phyloP scores from a whole-genome alignment of 2,329 filamentous ascomycete species.

The Apiospora saccharicola region DNA sequence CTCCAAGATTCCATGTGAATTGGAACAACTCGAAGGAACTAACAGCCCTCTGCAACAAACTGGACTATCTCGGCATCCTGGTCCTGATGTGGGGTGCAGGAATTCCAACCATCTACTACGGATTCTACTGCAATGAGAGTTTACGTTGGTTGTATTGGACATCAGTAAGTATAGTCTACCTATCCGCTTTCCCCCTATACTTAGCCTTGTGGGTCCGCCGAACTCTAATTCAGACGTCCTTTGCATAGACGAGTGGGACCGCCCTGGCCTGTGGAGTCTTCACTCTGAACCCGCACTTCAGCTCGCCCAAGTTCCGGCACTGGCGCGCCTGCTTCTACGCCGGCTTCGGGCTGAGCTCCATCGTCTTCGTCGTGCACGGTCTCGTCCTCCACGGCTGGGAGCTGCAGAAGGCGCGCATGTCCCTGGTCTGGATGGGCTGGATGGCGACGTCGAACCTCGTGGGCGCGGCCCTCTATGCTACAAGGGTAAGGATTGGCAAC shows the following conservation, averaged over 20 bases:
- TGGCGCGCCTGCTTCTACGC: constrained; percentile 31
- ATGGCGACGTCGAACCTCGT: constrained; percentile 24
- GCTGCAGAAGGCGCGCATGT: constrained; percentile 17
- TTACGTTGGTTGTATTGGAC: constrained; percentile 29
- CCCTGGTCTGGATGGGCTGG: constrained; percentile 17
- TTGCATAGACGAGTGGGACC: constrained; percentile 15
- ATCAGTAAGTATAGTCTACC: constrained; percentile 25
- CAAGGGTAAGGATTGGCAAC: background rate
- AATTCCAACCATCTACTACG: constrained; percentile 33
- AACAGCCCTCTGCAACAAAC: constrained; percentile 26
- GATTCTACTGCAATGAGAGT: constrained; percentile 29
- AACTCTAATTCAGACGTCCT: background rate
- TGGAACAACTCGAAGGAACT: constrained; percentile 16
- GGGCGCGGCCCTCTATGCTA: constrained; percentile 1
- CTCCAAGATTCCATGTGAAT: background rate
- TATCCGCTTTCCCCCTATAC: background rate
- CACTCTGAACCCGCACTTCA: constrained; percentile 30
- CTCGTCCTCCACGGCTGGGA: constrained; percentile 1
- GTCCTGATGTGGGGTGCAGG: constrained; percentile 32
- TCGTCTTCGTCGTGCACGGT: constrained; percentile 29
- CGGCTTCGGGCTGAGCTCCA: constrained; percentile 30
- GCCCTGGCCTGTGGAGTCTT: constrained; percentile 10
- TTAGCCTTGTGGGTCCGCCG: background rate
- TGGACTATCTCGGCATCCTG: constrained; percentile 32
- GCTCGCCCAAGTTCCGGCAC: constrained; percentile 27